These are phyloP conservation scores for Avena sativa DNA, from an alignment of 176 grass and related monocot species.

Conservation along the genomic window DNA sequence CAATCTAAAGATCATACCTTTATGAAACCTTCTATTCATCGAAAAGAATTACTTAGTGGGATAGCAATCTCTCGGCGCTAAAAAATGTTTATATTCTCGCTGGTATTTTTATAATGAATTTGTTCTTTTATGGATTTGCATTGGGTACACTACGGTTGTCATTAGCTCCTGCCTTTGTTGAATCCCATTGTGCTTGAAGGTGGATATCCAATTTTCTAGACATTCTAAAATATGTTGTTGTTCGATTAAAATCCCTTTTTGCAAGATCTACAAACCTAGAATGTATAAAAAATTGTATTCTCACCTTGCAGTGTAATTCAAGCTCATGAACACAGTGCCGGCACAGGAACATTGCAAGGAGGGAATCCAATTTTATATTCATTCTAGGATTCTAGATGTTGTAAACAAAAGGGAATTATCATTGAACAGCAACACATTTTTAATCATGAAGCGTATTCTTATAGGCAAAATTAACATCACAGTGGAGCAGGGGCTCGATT, in stretches of 20 bases:
- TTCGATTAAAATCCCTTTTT: no score
- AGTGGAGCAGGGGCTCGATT: background rate
- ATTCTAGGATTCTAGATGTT: conserved; percentile 13
- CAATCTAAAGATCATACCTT: background rate
- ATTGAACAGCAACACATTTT: background rate
- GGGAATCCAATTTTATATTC: background rate
- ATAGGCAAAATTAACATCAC: background rate
- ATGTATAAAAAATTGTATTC: no score
- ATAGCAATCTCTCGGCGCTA: background rate
- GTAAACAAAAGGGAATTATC: background rate
- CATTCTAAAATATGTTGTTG: background rate
- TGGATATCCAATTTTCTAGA: background rate
- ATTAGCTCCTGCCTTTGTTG: background rate
- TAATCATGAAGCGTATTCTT: background rate
- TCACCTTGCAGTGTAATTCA: no score
- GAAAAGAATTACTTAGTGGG: background rate
- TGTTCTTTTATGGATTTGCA: background rate
- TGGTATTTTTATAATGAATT: background rate
- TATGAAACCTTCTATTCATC: background rate
- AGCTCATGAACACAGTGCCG: background rate
- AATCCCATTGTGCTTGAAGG: background rate
- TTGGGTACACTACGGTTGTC: background rate
- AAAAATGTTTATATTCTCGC: background rate
- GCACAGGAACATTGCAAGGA: background rate
- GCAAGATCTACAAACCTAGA: no score